A percentile compares a stretch with the other conserved stretches of the same genome.
phyloP scores from a whole-genome alignment of 331 rosid genomes.

The Malus hybrid region DNA sequence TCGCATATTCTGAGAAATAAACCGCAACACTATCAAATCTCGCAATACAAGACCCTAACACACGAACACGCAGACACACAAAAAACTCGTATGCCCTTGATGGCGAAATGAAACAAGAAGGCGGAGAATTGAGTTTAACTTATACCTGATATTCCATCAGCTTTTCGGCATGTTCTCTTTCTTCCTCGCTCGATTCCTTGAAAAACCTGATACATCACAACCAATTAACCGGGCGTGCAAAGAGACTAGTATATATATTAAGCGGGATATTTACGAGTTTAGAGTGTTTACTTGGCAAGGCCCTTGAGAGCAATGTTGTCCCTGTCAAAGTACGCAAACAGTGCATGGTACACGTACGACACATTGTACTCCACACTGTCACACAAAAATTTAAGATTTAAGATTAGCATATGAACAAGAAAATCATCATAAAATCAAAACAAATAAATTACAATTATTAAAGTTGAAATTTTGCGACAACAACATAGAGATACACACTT shows the following conservation, averaged over 20 bases:
- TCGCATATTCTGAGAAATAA: constrained; percentile 40
- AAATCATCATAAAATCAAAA: neutral
- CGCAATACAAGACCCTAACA: neutral
- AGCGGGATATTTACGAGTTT: neutral
- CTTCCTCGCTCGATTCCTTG: constrained; percentile 72
- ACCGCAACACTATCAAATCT: neutral
- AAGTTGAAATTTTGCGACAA: neutral
- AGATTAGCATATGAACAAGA: neutral
- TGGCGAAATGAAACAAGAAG: neutral
- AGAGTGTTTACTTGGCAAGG: constrained; percentile 37
- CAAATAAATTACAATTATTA: neutral
- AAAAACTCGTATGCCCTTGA: neutral
- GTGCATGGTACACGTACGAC: constrained; percentile 52
- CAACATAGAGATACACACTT: constrained; percentile 20
- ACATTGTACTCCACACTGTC: constrained; percentile 53
- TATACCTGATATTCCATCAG: constrained; percentile 38
- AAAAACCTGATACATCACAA: constrained; percentile 39
- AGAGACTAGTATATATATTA: neutral
- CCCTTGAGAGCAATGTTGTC: constrained; percentile 54
- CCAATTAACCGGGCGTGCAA: neutral
- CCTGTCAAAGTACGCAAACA: constrained; percentile 55
- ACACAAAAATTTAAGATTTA: neutral
- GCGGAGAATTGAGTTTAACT: neutral
- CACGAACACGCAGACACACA: neutral
- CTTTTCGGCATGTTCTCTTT: constrained; percentile 76